Evolutionary conservation across 768 basidiomycete genomes (phyloP), one percentile per base, ranked within the genome.

Genomic region (Auriscalpium orientale): DNA sequence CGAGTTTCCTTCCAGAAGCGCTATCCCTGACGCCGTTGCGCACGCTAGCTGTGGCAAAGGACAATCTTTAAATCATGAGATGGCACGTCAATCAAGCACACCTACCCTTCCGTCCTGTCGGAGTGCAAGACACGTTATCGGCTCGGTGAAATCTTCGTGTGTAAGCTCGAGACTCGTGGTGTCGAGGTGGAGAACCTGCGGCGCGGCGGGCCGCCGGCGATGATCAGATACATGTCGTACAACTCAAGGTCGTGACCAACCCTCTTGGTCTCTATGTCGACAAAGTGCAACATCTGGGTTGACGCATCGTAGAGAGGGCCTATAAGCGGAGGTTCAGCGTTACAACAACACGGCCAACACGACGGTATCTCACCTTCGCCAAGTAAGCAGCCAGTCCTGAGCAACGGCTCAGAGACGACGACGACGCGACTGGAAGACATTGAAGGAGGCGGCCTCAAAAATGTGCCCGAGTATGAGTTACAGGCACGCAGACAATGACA

Each of bases 291-390:
- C 22, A 71, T 75, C 10, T 72, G 73, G 1, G 79, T 79, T 46
- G 60, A 63, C 12, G 77, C 68, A 58, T 87, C 85, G 64, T 83
- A 87, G 13, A 87, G 56, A 7, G 86, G 85, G 34, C 81, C 83
- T 87, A 62, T 45, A 49, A 45, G 47, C 8, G 49, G 46, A 9
- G 18, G 35, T 20, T 16, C 35, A 53, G 49, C 49, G 46, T 47
- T 49, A 46, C 37, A 9, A 45, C 28, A 22, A 50, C 18, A 20
- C 40, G 6, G 40, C 40, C 6, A 43, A 8, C 4, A 43, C 43
- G 46, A 54, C 53, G 53, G 56, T 43, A 18, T 18, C 40, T 5
- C 58, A 83, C 84, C 83, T 81, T 87, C 82, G 53, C 84, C 84
- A 22, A 87, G 70, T 13, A 70, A 76, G 58, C 83, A 85, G 68